Percentiles rank a stretch among this genome's conserved stretches.
Conservation (phyloP, 31 red algal genomes). For the Porphyra umbilicalis region DNA sequence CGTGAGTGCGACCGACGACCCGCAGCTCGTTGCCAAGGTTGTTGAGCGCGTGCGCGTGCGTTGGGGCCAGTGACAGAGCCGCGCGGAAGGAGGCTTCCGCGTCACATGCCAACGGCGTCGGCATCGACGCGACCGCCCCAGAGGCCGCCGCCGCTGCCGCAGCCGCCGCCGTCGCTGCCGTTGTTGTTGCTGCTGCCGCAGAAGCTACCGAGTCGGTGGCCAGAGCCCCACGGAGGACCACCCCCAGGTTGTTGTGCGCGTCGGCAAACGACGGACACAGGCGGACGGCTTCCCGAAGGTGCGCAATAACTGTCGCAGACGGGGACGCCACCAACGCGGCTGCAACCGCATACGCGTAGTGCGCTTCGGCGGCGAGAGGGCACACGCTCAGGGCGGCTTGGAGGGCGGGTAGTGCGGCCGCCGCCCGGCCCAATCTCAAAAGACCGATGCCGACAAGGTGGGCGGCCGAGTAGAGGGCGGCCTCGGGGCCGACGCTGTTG, state of each 20-base stretch:
- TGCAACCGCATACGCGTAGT: background rate
- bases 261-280: background rate
- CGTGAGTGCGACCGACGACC: constrained; percentile 22
- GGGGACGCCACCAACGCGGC: background rate
- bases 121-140: constrained; percentile 20
- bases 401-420: background rate
- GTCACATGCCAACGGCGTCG: constrained; percentile 20
- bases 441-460: background rate
- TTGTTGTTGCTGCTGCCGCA: background rate
- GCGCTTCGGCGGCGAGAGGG: background rate
- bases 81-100: constrained; percentile 23
- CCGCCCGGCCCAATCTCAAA: background rate
- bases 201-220: background rate
- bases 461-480: background rate
- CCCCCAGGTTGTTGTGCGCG: background rate
- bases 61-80: constrained; percentile 9
- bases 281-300: background rate
- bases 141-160: constrained; percentile 17
- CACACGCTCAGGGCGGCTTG: background rate
- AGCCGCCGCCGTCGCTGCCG: constrained; percentile 13
- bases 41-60: constrained; percentile 50
- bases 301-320: background rate
- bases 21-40: constrained; percentile 61
- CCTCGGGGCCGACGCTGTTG: background rate
- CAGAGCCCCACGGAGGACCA: background rate